Base-by-base conservation (phyloP, 2,329 filamentous ascomycete genomes). In the Neofusicoccum parvum region DNA sequence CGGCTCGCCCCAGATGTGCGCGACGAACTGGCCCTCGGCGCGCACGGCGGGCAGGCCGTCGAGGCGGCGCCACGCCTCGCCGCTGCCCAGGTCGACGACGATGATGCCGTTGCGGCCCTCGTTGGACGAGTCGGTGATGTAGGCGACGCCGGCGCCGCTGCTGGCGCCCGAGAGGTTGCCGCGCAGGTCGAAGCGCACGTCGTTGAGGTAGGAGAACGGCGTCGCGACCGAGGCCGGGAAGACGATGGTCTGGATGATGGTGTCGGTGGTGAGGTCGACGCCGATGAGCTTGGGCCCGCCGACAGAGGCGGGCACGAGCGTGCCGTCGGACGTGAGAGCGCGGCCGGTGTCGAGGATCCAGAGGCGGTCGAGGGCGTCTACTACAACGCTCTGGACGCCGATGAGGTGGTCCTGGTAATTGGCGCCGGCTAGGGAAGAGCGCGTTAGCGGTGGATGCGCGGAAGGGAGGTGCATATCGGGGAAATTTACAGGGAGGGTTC, bases 321-420 rank as follows among this genome's bases (percentile, higher is more conserved):
- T 80, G 4, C 80, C 80, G 50, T 83, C 77, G 0, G 71, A 69
- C 4, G 76, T 76, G n/a, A 76, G 70, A 1, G 78, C 79, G 23
- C 83, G 78, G 9, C 83, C 83, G 3, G 83, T 85, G 67, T 86
- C 84, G 7, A 86, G 78, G 60, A 86, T 80, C 83, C 83, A 85
- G 20, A 85, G 77, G 6, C 81, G 78, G 70, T 86, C 82, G 2
- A 74, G 70, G 0, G 82, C 68, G 67, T 86, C 83, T 17, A 85
- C 77, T 11, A 86, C 82, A 1, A 86, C 81, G 45, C 78, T 82
- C 70, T 86, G 83, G 0, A 84, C 81, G 53, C 82, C 81, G 64
- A 85, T 82, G 11, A 85, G 73, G 70, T 84, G 80, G 68, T 82
- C 70, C n/a, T 77, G 74, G 65, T 83, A 80, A 68, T 83, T 83